Percentiles rank a stretch among this genome's conserved stretches.
Conservation (phyloP, 1,284 basidiomycete genomes). For the Kalmanozyma brasiliensis region DNA sequence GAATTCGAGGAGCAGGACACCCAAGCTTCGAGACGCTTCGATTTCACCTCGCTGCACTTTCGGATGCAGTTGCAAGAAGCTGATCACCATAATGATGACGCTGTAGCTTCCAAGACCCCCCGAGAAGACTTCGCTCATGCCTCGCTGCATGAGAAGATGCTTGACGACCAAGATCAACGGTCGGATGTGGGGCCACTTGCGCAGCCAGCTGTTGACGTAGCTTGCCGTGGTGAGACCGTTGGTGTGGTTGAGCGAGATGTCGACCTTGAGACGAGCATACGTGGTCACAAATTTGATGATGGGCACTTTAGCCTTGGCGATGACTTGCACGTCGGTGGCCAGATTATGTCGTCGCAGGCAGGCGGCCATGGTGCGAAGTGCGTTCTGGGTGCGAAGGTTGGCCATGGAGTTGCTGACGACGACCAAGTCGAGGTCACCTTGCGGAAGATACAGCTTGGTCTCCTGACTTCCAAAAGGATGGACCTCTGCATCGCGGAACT, state of each 20-base stretch:
- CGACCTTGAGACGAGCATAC: slow-evolving; percentile 70
- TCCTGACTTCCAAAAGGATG: slow-evolving; percentile 91
- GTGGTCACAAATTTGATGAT: slow-evolving; percentile 90
- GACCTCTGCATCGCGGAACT: slow-evolving; percentile 84
- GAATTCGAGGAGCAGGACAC: slow-evolving; percentile 92
- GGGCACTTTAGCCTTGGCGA: slow-evolving; percentile 89
- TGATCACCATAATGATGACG: slow-evolving; percentile 90
- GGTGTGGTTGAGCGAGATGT: slow-evolving; percentile 67
- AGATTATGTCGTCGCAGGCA: slow-evolving; percentile 71
- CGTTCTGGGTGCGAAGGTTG: slow-evolving; percentile 64
- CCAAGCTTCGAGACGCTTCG: slow-evolving; percentile 85
- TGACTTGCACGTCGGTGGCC: slow-evolving; percentile 77
- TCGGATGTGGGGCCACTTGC: slow-evolving; percentile 79
- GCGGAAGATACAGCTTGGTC: slow-evolving; percentile 92
- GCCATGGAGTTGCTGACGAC: slow-evolving; percentile 69
- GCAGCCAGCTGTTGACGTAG: slow-evolving; percentile 83
- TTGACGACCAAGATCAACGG: slow-evolving; percentile 79
- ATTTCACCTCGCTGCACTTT: slow-evolving; percentile 90
- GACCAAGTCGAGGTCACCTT: slow-evolving; percentile 76
- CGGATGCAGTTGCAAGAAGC: slow-evolving; percentile 95
- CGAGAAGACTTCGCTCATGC: slow-evolving; percentile 96
- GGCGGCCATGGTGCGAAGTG: slow-evolving; percentile 69
- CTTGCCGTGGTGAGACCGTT: slow-evolving; percentile 84
- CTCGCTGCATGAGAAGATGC: slow-evolving; percentile 85
- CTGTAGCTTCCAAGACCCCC: slow-evolving; percentile 94